Base-by-base conservation (phyloP, 768 basidiomycete species). In the Psilocybe sp. region DNA sequence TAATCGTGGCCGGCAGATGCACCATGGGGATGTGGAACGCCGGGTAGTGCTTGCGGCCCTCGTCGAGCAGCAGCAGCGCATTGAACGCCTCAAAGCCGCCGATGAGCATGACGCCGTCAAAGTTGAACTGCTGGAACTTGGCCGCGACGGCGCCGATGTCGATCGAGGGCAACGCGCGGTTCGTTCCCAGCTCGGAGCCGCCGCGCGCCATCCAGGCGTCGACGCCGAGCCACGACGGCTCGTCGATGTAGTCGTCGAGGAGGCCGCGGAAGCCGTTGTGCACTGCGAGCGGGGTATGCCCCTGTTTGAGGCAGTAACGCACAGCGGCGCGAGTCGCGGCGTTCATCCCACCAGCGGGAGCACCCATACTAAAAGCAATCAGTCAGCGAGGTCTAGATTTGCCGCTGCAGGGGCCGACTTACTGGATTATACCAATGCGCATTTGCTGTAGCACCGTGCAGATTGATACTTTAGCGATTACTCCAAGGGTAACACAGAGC, bases 291-390 rank as follows among this genome's bases (percentile, higher is more conserved):
- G 95, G 87, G 19, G 78, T 88, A 65, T 99, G 97, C 5, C 97
- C 96, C 64, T 93, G 90, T 47, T 84, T 81, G 55, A 93, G 72
- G 66, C 94, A 98, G 72, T 93, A 98, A 10, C 97, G 87, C 16
- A 90, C 93, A 5, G 92, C 93, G 20, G 94, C 87, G 37, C 96
- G 89, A 1, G 93, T 97, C 0, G 96, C 97, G 1, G 97, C 95
- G 64, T 98, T 98, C 92, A 98, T 98, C 8, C 97, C 97, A 40
- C 96, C 96, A 2, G 97, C 97, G 4, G 97, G 96, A 1, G 97
- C 97, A 44, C 97, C 96, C 62, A 94, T 85, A 62, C 94, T 96
- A 57, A 34, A 39, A 49, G 48, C 35, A 16, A 23, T 39, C 44
- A 32, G 28, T 41, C 23, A 14, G 15, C 3, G 8, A 34, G 16